phyloP scores from a whole-genome alignment of 2,329 filamentous ascomycete genomes.

The Fusarium nisikadoi region DNA sequence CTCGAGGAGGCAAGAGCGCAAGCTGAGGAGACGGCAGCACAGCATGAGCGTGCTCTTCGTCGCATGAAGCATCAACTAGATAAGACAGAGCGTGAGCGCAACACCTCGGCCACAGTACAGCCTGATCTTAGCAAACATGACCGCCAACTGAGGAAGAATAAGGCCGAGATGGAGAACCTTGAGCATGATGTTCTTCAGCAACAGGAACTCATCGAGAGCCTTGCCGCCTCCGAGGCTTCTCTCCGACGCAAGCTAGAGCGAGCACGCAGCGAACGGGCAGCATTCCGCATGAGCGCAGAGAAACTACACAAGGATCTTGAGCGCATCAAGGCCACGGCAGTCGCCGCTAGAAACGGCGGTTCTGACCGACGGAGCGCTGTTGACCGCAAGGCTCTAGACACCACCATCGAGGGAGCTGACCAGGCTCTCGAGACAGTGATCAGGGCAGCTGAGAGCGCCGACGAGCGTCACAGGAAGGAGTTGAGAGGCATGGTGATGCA shows the following conservation, averaged over 20 bases:
- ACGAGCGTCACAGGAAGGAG: constrained; percentile 78
- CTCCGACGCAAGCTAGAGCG: constrained; percentile 76
- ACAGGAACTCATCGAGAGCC: constrained; percentile 70
- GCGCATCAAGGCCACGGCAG: constrained; percentile 55
- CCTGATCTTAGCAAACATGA: constrained; percentile 63
- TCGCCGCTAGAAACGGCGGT: constrained; percentile 41
- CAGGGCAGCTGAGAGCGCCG: constrained; percentile 68
- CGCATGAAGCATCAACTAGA: constrained; percentile 62
- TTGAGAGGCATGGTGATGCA: constrained; percentile 86
- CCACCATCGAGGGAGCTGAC: constrained; percentile 55
- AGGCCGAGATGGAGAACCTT: constrained; percentile 74
- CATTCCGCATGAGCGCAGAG: constrained; percentile 64
- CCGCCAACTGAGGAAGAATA: constrained; percentile 69
- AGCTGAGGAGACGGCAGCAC: constrained; percentile 58
- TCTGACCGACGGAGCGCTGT: constrained; percentile 16
- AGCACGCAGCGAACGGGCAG: constrained; percentile 72
- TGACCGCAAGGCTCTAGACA: constrained; percentile 42
- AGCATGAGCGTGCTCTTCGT: constrained; percentile 56
- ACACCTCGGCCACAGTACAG: constrained; percentile 46
- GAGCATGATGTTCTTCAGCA: constrained; percentile 77
- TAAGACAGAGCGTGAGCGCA: constrained; percentile 61
- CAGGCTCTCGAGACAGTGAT: constrained; percentile 68
- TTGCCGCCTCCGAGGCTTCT: constrained; percentile 66
- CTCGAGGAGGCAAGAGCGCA: constrained; percentile 65
- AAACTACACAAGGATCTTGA: constrained; percentile 64